Conservation (phyloP, 2,329 filamentous ascomycete genomes). For the Dactylellina cionopaga region DNA sequence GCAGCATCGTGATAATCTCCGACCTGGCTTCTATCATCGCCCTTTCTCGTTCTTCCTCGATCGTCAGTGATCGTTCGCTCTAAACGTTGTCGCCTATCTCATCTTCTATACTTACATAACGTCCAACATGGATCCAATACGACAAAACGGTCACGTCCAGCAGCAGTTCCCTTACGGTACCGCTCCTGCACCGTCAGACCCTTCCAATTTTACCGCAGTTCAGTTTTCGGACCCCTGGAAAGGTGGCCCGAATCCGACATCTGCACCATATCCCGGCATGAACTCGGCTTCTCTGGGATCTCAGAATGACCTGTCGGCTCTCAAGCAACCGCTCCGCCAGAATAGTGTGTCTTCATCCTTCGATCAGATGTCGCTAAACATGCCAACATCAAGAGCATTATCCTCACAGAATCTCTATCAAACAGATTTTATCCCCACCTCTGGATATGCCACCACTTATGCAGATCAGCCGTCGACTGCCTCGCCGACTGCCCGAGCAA, state of each 20-base stretch:
- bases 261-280: conserved; percentile 37
- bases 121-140: conserved; percentile 44
- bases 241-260: conserved; percentile 24
- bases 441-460: conserved; percentile 29
- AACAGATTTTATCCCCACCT: conserved; percentile 44
- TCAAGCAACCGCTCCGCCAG: conserved; percentile 40
- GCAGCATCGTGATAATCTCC: conserved; percentile 24
- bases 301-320: conserved; percentile 29
- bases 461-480: conserved; percentile 30
- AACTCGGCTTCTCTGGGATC: conserved; percentile 14
- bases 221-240: conserved; percentile 51
- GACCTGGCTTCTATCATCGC: conserved; percentile 22
- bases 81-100: neutral
- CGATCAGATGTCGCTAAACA: conserved; percentile 37
- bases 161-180: conserved; percentile 26
- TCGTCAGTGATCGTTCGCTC: conserved; percentile 45
- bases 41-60: conserved; percentile 31
- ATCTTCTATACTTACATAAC: neutral
- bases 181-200: conserved; percentile 6
- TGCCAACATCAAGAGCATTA: conserved; percentile 42
- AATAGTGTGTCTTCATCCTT: conserved; percentile 53
- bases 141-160: conserved; percentile 27
- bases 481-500: conserved; percentile 36
- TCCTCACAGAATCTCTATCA: conserved; percentile 44
- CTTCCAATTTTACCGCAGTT: conserved; percentile 22